phyloP scores from a whole-genome alignment of 768 basidiomycete genomes.

The Lactarius vividus region DNA sequence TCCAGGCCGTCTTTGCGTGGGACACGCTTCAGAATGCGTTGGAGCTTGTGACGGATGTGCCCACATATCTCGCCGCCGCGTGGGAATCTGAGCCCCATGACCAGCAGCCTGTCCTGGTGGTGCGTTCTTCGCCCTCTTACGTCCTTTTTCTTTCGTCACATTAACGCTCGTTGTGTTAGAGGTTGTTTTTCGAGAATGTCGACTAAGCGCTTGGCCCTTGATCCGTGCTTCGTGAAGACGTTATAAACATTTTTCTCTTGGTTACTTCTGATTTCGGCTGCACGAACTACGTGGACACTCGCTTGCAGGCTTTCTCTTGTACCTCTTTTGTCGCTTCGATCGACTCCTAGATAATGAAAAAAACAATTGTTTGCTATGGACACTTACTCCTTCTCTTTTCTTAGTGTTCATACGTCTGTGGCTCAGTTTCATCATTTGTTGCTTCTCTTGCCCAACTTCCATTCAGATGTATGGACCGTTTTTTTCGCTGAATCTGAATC shows the following conservation, averaged over 20 bases:
- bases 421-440: not conserved
- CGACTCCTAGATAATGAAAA: not conserved
- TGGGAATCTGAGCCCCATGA: not conserved
- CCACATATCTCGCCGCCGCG: not conserved
- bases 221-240: not conserved
- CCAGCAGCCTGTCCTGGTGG: not conserved
- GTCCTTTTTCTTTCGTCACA: not conserved
- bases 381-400: not conserved
- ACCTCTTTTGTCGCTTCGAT: not conserved
- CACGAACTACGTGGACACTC: not conserved
- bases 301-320: not conserved
- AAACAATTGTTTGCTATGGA: not conserved
- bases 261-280: not conserved
- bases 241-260: not conserved
- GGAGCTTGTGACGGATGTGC: not conserved
- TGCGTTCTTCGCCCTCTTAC: not conserved
- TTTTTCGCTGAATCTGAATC: not conserved
- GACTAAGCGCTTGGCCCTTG: not conserved
- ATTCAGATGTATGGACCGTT: not conserved
- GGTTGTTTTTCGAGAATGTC: not conserved
- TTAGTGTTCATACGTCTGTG: not conserved
- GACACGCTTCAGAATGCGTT: not conserved
- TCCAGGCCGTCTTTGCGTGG: not conserved
- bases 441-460: not conserved
- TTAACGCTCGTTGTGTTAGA: constrained; percentile 3